phyloP scores from a whole-genome alignment of 2,329 filamentous ascomycete species.

The Arthrobotrys sinensis region DNA sequence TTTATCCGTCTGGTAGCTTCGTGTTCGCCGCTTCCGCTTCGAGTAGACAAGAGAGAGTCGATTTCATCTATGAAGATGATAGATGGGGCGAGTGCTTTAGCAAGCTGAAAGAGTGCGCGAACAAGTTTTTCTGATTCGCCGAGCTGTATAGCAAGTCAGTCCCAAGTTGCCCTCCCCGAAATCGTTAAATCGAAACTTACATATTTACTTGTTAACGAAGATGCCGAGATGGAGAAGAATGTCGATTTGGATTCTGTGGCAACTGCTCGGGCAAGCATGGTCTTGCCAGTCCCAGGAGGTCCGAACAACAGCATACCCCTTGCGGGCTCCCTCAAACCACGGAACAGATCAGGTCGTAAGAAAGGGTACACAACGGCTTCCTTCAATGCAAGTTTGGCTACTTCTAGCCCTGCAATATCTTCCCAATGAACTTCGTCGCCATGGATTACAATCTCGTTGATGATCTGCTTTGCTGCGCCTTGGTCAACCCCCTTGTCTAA shows the following conservation, averaged over 20 bases:
- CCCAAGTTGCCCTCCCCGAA: neutral
- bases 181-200: conserved; percentile 40
- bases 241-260: conserved; percentile 95
- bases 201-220: conserved; percentile 94
- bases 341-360: conserved; percentile 92
- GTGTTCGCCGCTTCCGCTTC: conserved; percentile 87
- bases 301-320: conserved; percentile 96
- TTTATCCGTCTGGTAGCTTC: conserved; percentile 95
- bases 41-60: conserved; percentile 88
- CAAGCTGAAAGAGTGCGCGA: conserved; percentile 88
- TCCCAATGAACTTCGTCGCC: conserved; percentile 96
- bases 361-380: conserved; percentile 98
- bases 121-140: conserved; percentile 98
- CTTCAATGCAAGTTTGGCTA: conserved; percentile 91
- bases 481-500: conserved; percentile 87
- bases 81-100: conserved; percentile 88
- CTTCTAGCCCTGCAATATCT: conserved; percentile 90
- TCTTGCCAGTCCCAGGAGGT: conserved; percentile 97
- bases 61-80: conserved; percentile 99
- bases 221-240: conserved; percentile 97
- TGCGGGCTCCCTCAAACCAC: conserved; percentile 92
- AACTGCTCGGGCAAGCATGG: conserved; percentile 94
- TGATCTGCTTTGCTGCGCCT: conserved; percentile 86
- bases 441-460: conserved; percentile 95
- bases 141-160: conserved; percentile 69